Conservation (phyloP, 345 rosid species). For the Eutrema heterophyllum region DNA sequence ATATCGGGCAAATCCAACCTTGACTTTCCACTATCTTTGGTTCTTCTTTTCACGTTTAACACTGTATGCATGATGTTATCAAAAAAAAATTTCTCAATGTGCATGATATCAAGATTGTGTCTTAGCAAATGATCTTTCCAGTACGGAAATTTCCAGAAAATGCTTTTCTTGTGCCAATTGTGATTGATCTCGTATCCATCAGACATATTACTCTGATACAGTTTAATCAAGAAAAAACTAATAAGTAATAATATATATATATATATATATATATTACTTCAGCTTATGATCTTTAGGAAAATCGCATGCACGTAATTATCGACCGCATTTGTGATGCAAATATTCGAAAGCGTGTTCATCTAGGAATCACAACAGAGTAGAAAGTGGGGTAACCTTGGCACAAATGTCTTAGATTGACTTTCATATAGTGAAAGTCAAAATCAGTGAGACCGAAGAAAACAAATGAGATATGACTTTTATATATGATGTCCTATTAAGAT, state of each 20-base stretch:
- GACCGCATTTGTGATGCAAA: background rate
- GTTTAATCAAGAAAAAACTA: background rate
- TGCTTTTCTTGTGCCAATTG: too few species aligned
- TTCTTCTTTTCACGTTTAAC: too few species aligned
- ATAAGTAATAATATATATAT: background rate
- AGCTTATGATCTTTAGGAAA: background rate
- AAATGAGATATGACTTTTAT: background rate
- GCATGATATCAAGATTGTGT: too few species aligned
- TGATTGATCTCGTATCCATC: too few species aligned
- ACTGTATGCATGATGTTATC: too few species aligned
- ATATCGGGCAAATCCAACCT: too few species aligned
- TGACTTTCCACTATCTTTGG: too few species aligned
- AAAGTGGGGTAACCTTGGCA: background rate
- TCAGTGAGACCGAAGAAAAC: background rate
- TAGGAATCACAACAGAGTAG: background rate
- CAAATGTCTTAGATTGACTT: background rate
- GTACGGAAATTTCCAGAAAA: too few species aligned
- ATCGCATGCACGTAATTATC: background rate
- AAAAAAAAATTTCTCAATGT: too few species aligned
- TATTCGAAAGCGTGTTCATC: constrained; percentile 8
- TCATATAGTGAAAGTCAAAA: constrained; percentile 10
- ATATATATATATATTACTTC: background rate
- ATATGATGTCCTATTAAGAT: background rate
- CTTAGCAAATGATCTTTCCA: too few species aligned
- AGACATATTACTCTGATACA: too few species aligned